phyloP scores from a whole-genome alignment of 2,329 filamentous ascomycete species.

The Dactylellina cionopaga region DNA sequence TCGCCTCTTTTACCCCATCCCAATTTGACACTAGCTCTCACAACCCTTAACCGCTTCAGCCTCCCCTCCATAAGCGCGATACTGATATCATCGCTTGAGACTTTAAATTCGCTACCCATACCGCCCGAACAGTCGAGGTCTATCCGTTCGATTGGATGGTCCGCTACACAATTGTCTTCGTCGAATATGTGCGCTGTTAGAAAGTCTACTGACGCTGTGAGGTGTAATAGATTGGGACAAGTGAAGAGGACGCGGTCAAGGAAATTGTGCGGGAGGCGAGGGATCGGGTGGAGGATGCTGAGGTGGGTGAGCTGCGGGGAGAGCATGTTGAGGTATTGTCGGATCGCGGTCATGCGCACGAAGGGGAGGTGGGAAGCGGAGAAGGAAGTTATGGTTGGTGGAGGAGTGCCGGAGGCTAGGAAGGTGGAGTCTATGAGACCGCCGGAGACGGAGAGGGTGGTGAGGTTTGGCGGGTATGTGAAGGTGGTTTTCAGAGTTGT shows the following conservation, averaged over 20 bases:
- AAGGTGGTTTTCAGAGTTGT: constrained; percentile 38
- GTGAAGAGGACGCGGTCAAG: constrained; percentile 56
- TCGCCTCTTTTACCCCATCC: constrained; percentile 52
- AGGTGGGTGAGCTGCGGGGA: constrained; percentile 55
- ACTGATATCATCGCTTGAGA: constrained; percentile 57
- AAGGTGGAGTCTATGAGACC: constrained; percentile 54
- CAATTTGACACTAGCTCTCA: constrained; percentile 54
- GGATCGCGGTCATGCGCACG: constrained; percentile 47
- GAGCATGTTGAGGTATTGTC: constrained; percentile 52
- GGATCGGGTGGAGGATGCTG: constrained; percentile 55
- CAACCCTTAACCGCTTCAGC: constrained; percentile 53
- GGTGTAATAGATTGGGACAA: constrained; percentile 53
- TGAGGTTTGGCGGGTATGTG: constrained; percentile 54
- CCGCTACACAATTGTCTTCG: constrained; percentile 54
- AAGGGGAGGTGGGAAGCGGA: constrained; percentile 55
- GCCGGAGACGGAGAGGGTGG: constrained; percentile 54
- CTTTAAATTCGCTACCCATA: constrained; percentile 55
- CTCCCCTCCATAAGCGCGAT: constrained; percentile 56
- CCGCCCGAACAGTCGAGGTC: constrained; percentile 55
- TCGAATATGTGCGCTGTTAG: constrained; percentile 57
- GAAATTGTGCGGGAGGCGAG: constrained; percentile 55
- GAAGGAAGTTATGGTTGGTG: constrained; percentile 53
- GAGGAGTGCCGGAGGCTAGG: constrained; percentile 52
- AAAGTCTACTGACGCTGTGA: constrained; percentile 56
- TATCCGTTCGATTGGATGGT: constrained; percentile 55